Evolutionary conservation across 2,329 filamentous ascomycete species (phyloP), one percentile per base, ranked within the genome.

Genomic region (Leptosphaerulina australis): DNA sequence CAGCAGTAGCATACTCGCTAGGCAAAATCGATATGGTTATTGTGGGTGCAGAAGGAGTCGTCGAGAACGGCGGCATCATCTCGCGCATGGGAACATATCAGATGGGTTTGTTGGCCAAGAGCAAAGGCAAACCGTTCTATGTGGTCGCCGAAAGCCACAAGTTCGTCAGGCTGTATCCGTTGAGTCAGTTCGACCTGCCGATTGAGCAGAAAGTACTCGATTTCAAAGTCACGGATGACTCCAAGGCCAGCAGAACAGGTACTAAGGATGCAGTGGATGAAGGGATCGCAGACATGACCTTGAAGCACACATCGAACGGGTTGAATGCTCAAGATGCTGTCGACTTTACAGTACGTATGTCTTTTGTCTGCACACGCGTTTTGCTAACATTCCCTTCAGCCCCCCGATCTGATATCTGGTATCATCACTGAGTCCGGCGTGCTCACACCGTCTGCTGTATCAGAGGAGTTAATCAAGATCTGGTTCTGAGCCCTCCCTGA

Each of bases 81-180:
- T 93, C 89, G 18, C 81, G 92, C 38, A 83, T 97, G 75, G 93
- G 93, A 20, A 87, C 85, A 3, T 93, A 90, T 62, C 91, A 96
- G 76, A 87, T 97, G 62, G 92, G 90, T 2, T 78, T 91, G 60
- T 77, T 97, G 43, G 91, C 92, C 4, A 86, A 87, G 64, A 82
- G 82, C 11, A 81, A 83, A 54, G 84, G 86, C 29, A 86, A 90
- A 56, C 88, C 88, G 0, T 90, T 97, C 62, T 96, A 95, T 67
- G 91, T 96, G 14, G 91, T 94, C 4, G 88, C 88, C 1, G 94
- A 99, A 77, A 95, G 90, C 64, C 94, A 99, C 79, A 99, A 99
- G 76, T 97, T 99, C 69, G 91, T 95, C 35, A 83, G 91, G 64
- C 81, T 94, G 46, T 94, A 92, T 64, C 90, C 93, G 1, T 77